A percentile compares a stretch with the other conserved stretches of the same genome.
Conservation (phyloP, 2,329 filamentous ascomycete genomes). For the Xylariomycetidae sp. region DNA sequence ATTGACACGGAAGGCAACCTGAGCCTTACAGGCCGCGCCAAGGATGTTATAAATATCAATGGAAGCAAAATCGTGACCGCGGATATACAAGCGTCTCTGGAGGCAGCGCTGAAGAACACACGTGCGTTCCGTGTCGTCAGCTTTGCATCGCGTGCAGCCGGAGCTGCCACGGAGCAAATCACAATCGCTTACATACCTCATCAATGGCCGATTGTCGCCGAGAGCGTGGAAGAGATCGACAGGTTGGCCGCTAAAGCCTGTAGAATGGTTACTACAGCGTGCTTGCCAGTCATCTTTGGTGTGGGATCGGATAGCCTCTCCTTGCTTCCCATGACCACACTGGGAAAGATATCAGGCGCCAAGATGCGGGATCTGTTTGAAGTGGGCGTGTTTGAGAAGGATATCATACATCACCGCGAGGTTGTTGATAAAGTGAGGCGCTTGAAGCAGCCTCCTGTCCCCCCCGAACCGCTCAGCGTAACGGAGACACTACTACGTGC, state of each 20-base stretch:
- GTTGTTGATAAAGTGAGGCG: neutral
- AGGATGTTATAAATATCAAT: slow-evolving; percentile 41
- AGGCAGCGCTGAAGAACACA: no score
- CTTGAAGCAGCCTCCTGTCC: neutral
- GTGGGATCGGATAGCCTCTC: neutral
- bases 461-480: neutral
- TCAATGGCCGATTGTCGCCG: neutral
- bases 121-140: slow-evolving; percentile 24
- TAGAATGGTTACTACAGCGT: neutral
- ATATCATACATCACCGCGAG: neutral
- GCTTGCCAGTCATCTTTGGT: neutral
- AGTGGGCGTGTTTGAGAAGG: slow-evolving; percentile 10
- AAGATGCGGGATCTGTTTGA: slow-evolving; percentile 25
- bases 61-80: slow-evolving; percentile 34
- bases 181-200: neutral
- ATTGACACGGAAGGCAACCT: slow-evolving; percentile 22
- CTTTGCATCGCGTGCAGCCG: slow-evolving; percentile 26
- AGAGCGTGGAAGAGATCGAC: neutral
- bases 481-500: neutral
- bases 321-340: slow-evolving; percentile 23
- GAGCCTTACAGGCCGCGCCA: slow-evolving; percentile 30
- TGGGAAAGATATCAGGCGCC: slow-evolving; percentile 30
- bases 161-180: neutral
- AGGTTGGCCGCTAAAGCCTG: neutral
- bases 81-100: slow-evolving; percentile 33